Evolutionary conservation across 169 alveolate species (phyloP), one percentile per base, ranked within the genome.

Genomic region (Toxoplasma gondii): DNA sequence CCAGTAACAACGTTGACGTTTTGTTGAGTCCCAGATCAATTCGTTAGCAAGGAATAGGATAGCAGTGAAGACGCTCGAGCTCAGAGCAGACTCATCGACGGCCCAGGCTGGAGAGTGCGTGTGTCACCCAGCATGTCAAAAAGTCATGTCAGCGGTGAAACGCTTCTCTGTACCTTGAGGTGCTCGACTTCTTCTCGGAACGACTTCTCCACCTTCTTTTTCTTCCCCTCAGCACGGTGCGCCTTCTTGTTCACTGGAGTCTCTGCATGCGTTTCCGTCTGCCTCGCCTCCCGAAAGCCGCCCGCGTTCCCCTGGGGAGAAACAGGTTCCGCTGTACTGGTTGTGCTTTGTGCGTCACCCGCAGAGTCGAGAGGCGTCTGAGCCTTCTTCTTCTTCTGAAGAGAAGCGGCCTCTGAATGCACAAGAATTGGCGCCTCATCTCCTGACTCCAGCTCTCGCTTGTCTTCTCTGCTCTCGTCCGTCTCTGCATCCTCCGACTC

Each of bases 141-240:
- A n/a, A n/a, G n/a, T n/a, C n/a, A n/a, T n/a, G n/a, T n/a, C n/a
- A n/a, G n/a, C n/a, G n/a, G n/a, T n/a, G n/a, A n/a, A n/a, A n/a
- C n/a, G n/a, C n/a, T n/a, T n/a, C n/a, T 49, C 4, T 49, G 19
- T 82, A 82, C 90, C 69, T 36, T 38, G 53, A 82, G 90, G 4
- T 38, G 69, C 27, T 82, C 90, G 29, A 82, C 36, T 82, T 82
- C 90, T 82, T 82, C 69, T 31, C 90, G 53, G 90, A 41, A 82
- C 69, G 90, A 82, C 38, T 43, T 38, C 64, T 82, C 90, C 38
- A 16, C 90, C 64, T 82, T 82, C 90, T 41, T 19, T 49, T 43
- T 82, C 90, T 82, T 82, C 67, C 10, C 67, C 41, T 36, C 67
- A 1, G 9, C 67, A 41, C 38, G 24, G 69, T 82, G 38, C 5